Evolutionary conservation across 2,329 filamentous ascomycete species (phyloP).

Genomic region (Allantophomopsis lycopodina): DNA sequence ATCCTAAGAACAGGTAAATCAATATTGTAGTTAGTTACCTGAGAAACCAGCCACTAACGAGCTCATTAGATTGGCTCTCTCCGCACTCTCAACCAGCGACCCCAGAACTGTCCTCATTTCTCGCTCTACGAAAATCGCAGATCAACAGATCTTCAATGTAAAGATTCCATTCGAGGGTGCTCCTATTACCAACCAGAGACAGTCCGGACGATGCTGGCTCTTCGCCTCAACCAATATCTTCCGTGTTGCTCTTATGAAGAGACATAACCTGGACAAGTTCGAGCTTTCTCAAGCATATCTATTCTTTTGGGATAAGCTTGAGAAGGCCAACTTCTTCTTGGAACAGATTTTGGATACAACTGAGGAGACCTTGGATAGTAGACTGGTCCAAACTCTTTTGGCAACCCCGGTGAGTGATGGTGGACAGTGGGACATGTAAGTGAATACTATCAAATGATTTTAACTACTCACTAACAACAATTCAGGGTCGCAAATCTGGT

Average conservation of each 20-base stretch:
- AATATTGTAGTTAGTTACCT: neutral
- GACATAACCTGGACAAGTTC: constrained; percentile 63
- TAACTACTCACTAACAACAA: no score
- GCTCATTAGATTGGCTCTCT: constrained; percentile 51
- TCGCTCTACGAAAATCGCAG: constrained; percentile 44
- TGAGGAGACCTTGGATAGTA: constrained; percentile 53
- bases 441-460: no score
- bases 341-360: constrained; percentile 71
- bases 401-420: constrained; percentile 61
- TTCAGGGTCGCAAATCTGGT: constrained; percentile 59
- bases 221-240: constrained; percentile 90
- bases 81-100: constrained; percentile 55
- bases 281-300: constrained; percentile 81
- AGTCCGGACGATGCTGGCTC: constrained; percentile 78
- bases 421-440: constrained; percentile 76
- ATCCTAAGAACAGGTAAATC: constrained; percentile 49
- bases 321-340: constrained; percentile 83
- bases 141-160: constrained; percentile 74
- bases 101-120: constrained; percentile 53
- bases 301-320: constrained; percentile 90
- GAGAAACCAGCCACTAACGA: constrained; percentile 1
- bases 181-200: constrained; percentile 74
- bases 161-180: constrained; percentile 70
- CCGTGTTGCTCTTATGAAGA: constrained; percentile 76
- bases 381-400: constrained; percentile 60